A percentile compares a stretch with the other conserved stretches of the same genome.
Conservation (phyloP, 2,329 filamentous ascomycete genomes). For the Colletotrichum plurivorum region DNA sequence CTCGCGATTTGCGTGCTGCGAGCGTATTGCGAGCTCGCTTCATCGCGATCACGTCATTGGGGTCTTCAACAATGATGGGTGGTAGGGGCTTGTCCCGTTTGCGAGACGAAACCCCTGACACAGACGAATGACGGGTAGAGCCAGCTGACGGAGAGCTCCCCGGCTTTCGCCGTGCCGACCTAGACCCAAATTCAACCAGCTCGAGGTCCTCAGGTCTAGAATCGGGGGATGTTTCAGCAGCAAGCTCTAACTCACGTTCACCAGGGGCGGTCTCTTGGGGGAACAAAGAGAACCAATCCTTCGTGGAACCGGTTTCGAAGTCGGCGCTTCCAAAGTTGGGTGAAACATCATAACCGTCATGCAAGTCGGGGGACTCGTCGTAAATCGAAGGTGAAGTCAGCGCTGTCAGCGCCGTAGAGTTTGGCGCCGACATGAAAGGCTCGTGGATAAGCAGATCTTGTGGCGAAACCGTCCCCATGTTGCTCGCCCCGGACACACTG, state of each 20-base stretch:
- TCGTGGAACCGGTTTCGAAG: slow-evolving; percentile 64
- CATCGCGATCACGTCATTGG: slow-evolving; percentile 81
- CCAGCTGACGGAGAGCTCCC: slow-evolving; percentile 58
- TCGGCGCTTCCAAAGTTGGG: slow-evolving; percentile 54
- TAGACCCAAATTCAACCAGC: slow-evolving; percentile 52
- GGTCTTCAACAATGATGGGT: slow-evolving; percentile 82
- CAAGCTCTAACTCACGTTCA: slow-evolving; percentile 41
- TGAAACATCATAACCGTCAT: slow-evolving; percentile 79
- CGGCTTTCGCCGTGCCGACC: slow-evolving; percentile 63
- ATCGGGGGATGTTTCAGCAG: slow-evolving; percentile 56
- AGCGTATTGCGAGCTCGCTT: slow-evolving; percentile 95
- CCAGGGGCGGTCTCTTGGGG: slow-evolving; percentile 59
- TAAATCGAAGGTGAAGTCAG: slow-evolving; percentile 87
- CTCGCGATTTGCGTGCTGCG: slow-evolving; percentile 92
- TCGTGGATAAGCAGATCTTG: slow-evolving; percentile 83
- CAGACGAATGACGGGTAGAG: slow-evolving; percentile 73
- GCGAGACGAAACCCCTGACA: slow-evolving; percentile 79
- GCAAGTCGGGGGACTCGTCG: slow-evolving; percentile 81
- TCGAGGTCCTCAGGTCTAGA: slow-evolving; percentile 65
- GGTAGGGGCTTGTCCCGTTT: slow-evolving; percentile 86
- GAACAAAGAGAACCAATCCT: slow-evolving; percentile 82
- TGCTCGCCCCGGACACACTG: slow-evolving; percentile 64
- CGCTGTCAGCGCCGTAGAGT: slow-evolving; percentile 85
- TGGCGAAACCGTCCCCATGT: slow-evolving; percentile 83
- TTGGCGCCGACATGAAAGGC: slow-evolving; percentile 81